phyloP scores from a whole-genome alignment of 1,284 basidiomycete species.

The Cryptococcus sp. region DNA sequence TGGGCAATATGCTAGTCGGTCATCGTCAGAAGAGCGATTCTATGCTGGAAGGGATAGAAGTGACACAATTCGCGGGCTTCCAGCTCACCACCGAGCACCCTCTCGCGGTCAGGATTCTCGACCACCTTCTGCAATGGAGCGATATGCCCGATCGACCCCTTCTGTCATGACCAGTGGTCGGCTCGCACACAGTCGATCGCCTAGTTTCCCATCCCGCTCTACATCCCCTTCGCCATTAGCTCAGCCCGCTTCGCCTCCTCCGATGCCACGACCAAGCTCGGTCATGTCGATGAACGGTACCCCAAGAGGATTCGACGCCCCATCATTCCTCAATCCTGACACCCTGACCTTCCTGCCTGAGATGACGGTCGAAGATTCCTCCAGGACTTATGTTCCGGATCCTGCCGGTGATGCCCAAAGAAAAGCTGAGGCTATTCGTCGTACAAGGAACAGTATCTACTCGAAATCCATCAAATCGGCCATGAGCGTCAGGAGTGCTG shows the following conservation, averaged over 20 bases:
- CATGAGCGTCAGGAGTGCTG: neutral
- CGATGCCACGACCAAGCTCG: neutral
- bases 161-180: neutral
- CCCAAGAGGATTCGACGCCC: constrained; percentile 28
- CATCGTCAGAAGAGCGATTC: neutral
- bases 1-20: neutral
- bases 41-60: neutral
- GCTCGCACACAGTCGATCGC: neutral
- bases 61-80: neutral
- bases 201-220: neutral
- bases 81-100: neutral
- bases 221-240: neutral
- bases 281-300: constrained; percentile 10
- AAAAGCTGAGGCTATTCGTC: constrained; percentile 5
- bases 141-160: neutral
- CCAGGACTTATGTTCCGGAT: constrained; percentile 9
- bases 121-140: neutral
- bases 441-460: constrained; percentile 6
- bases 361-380: constrained; percentile 36
- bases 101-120: neutral
- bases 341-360: constrained; percentile 43
- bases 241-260: constrained; percentile 6
- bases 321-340: constrained; percentile 41
- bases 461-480: constrained; percentile 6
- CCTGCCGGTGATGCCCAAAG: constrained; percentile 3